Percentiles rank a stretch among this genome's conserved stretches.
Evolutionary conservation across 2,329 filamentous ascomycete genomes (phyloP).

Genomic region (Cadophora gregata): DNA sequence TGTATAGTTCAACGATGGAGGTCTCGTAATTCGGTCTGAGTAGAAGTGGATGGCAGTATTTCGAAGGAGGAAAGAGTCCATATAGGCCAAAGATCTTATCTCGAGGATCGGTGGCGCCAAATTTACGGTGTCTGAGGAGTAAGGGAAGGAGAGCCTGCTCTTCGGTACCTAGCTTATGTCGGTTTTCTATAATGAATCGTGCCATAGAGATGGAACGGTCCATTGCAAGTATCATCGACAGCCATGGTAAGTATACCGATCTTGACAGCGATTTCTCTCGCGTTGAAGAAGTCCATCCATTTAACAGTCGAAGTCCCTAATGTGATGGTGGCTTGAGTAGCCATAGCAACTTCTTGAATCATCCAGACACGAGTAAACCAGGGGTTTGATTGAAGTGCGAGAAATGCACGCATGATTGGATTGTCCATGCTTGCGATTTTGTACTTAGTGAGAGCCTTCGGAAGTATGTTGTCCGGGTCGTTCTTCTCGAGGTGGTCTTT

Average conservation of each 20-base stretch:
- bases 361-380: neutral
- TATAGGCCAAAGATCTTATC: neutral
- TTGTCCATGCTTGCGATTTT: neutral
- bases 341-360: neutral
- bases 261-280: neutral
- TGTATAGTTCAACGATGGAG: neutral
- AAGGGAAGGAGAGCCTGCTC: neutral
- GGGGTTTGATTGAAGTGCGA: neutral
- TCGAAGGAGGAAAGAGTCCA: neutral
- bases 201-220: neutral
- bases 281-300: neutral
- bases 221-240: neutral
- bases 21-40: neutral
- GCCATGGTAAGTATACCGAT: neutral
- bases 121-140: neutral
- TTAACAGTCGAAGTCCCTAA: neutral
- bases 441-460: neutral
- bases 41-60: neutral
- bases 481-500: neutral
- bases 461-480: neutral
- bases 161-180: neutral
- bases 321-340: neutral
- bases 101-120: neutral
- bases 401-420: neutral
- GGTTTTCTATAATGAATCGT: neutral